phyloP scores from a whole-genome alignment of 176 grass and related monocot species.

The Melocanna baccifera region DNA sequence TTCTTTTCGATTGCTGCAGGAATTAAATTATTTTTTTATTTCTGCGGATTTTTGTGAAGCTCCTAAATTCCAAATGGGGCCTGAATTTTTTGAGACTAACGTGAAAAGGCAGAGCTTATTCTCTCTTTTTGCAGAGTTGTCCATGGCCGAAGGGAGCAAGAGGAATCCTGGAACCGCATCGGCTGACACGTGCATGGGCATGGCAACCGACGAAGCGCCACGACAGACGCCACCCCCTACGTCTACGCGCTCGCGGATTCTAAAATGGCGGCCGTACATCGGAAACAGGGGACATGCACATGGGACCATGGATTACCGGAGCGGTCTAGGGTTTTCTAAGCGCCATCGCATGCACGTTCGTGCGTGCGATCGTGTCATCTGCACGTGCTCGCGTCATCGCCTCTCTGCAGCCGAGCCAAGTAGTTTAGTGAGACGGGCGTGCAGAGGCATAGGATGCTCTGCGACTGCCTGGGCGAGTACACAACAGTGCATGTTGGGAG shows the following conservation, averaged over 20 bases:
- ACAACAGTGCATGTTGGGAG: conserved; percentile 23
- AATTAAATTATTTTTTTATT: too few relatives aligned
- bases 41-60: too few relatives aligned
- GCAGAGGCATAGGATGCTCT: conserved; percentile 36
- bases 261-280: conserved; percentile 3
- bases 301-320: neutral
- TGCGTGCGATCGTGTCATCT: neutral
- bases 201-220: neutral
- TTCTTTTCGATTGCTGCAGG: too few relatives aligned
- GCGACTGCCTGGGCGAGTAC: neutral
- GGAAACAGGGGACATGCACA: neutral
- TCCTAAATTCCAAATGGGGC: too few relatives aligned
- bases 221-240: neutral
- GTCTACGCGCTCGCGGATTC: neutral
- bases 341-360: neutral
- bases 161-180: neutral
- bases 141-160: neutral
- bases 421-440: neutral
- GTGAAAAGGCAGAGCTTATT: neutral
- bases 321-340: neutral
- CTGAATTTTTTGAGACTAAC: too few relatives aligned
- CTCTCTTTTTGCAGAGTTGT: neutral
- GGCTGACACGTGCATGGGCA: neutral
- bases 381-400: neutral
- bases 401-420: neutral